A percentile compares a stretch with the other conserved stretches of the same genome.
These are phyloP conservation scores for Cercospora sp. DNA, from an alignment of 2,329 filamentous ascomycete genomes.

Conservation along the genomic window DNA sequence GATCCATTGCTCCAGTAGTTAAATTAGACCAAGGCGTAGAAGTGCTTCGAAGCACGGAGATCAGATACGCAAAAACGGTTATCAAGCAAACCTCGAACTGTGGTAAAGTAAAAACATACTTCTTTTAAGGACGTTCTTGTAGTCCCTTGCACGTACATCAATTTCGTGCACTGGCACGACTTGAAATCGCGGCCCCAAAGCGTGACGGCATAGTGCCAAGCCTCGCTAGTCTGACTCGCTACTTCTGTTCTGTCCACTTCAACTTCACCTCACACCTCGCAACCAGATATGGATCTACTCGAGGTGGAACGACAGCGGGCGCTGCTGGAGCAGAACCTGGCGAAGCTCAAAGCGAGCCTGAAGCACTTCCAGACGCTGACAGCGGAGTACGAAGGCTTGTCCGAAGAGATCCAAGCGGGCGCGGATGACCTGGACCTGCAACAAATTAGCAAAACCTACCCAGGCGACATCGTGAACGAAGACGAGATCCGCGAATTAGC, in stretches of 20 bases:
- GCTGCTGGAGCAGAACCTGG: conserved; percentile 73
- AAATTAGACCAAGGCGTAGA: background rate
- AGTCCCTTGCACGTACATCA: background rate
- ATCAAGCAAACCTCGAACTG: background rate
- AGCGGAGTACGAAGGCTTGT: conserved; percentile 85
- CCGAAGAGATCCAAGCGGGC: conserved; percentile 71
- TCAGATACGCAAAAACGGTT: background rate
- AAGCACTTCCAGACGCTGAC: conserved; percentile 90
- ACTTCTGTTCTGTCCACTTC: conserved; percentile 7
- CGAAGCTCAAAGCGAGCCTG: conserved; percentile 71
- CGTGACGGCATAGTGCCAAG: background rate
- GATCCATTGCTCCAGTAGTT: conserved; percentile 49
- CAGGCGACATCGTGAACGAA: conserved; percentile 63
- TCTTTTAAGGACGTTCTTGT: background rate
- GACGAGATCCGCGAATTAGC: conserved; percentile 60
- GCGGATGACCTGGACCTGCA: conserved; percentile 30
- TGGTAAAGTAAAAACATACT: background rate
- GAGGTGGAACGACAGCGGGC: conserved; percentile 73
- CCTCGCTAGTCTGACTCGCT: conserved; percentile 1
- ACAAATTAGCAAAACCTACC: conserved; percentile 58
- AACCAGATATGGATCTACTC: conserved; percentile 48
- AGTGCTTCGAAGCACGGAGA: background rate
- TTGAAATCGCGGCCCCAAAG: background rate
- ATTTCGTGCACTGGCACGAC: background rate
- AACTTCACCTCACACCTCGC: conserved; percentile 3